Evolutionary conservation across 257 asterid genomes (phyloP).

Genomic region (Ballota nigra): DNA sequence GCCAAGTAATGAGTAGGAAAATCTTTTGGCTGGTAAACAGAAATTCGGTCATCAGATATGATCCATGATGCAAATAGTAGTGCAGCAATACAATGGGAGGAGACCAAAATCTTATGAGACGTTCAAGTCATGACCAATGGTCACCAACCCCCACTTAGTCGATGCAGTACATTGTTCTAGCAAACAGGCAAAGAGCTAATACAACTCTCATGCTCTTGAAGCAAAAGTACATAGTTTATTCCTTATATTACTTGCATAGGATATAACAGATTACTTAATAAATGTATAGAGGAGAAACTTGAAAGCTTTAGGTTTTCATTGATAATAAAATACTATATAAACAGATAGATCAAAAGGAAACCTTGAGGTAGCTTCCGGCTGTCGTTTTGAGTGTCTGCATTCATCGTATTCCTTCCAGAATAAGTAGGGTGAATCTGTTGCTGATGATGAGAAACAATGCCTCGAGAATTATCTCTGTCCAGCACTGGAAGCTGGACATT

Average conservation of each 20-base stretch:
- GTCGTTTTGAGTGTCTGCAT: conserved; percentile 51
- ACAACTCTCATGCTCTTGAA: not conserved
- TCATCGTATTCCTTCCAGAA: conserved; percentile 47
- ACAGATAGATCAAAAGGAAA: conserved; percentile 26
- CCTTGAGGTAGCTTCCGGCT: conserved; percentile 65
- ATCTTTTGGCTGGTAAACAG: not conserved
- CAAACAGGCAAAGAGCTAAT: not conserved
- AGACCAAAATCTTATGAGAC: not conserved
- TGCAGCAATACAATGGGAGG: not conserved
- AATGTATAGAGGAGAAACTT: conserved; percentile 39
- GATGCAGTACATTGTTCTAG: not conserved
- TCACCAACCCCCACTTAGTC: not conserved
- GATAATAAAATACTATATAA: not conserved
- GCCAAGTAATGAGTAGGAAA: not conserved
- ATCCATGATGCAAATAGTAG: not conserved
- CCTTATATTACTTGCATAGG: not conserved
- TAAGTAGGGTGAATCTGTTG: conserved; percentile 53
- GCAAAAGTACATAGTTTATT: not conserved
- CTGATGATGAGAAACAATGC: conserved; percentile 54
- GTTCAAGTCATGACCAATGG: not conserved
- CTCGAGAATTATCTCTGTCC: conserved; percentile 68
- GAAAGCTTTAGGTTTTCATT: conserved; percentile 45
- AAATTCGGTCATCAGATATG: not conserved
- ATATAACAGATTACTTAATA: too few relatives aligned
- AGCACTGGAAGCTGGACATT: conserved; percentile 74